A percentile compares a stretch with the other conserved stretches of the same genome.
Conservation (phyloP, 108 stramenopile species). For the Pseudonitzschia pungens region DNA sequence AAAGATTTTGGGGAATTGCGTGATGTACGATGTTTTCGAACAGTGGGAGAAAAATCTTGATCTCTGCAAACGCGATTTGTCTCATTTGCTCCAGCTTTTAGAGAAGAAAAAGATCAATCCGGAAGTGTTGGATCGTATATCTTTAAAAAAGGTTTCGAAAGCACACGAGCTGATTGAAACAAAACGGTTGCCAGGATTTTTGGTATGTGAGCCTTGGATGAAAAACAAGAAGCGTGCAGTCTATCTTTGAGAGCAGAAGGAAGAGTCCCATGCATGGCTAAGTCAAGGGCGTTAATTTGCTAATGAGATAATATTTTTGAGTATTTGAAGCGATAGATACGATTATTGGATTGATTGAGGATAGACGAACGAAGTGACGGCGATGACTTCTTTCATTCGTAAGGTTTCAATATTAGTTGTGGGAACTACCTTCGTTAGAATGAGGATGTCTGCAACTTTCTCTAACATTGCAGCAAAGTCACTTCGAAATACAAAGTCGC, state of each 20-base stretch:
- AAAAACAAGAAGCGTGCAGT: slow-evolving; percentile 43
- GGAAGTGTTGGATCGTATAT: slow-evolving; percentile 41
- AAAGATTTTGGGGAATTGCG: slow-evolving; percentile 12
- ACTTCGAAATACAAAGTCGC: slow-evolving; percentile 54
- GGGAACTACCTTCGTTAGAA: too few species aligned
- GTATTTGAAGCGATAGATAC: too few species aligned
- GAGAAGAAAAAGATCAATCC: slow-evolving; percentile 33
- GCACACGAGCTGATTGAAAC: slow-evolving; percentile 51
- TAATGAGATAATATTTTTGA: not conserved
- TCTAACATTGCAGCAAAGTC: slow-evolving; percentile 28
- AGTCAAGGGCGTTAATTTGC: too few species aligned
- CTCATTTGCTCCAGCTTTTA: slow-evolving; percentile 35
- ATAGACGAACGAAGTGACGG: too few species aligned
- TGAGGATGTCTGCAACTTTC: not conserved
- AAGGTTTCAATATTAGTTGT: too few species aligned
- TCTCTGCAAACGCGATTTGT: slow-evolving; percentile 39
- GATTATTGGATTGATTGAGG: too few species aligned
- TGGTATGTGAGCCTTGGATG: slow-evolving; percentile 69
- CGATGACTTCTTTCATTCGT: too few species aligned
- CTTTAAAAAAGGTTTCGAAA: slow-evolving; percentile 44
- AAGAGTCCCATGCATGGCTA: not conserved
- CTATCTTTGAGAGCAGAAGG: slow-evolving; percentile 14
- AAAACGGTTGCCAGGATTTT: slow-evolving; percentile 38
- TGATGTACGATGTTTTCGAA: slow-evolving; percentile 42
- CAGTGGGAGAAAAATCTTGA: slow-evolving; percentile 45